Base-by-base conservation (phyloP, 2,329 filamentous ascomycete species). In the Aschersonia sp. region DNA sequence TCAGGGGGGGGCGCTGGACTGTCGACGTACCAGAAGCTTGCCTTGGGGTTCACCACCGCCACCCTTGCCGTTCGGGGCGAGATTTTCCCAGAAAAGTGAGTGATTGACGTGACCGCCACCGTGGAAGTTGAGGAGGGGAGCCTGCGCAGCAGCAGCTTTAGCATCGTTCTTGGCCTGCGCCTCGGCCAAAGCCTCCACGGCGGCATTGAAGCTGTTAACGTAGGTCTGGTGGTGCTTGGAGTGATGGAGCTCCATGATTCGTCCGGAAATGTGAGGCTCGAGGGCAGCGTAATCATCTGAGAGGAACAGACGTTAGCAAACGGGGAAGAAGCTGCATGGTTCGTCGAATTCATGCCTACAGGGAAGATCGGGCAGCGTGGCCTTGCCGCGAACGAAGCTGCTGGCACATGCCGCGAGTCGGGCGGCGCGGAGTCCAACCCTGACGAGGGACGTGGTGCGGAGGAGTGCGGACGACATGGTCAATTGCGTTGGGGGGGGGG, bases 231-330 rank as follows among this genome's bases (percentile, higher is more conserved):
- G 89, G 76, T 95, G 89, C 70, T 89, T 91, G 71, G 78, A 82
- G 78, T 95, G 85, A 75, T 95, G 89, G 44, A 94, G 79, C 72
- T 94, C 86, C 89, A 95, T 95, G 73, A 95, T 95, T 70, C 92
- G 80, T 65, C 85, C 84, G 45, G 84, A 89, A 71, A 95, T 80
- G 61, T 74, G 62, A 46, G 79, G 79, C 72, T 98, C 92, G 59
- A 98, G 88, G 47, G 89, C 92, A 63, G 84, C 87, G 68, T 96
- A 98, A 75, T 96, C 92, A 65, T 97, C 91, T 95, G 55, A 3
- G 29, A 9, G 30, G 6, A 12, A 38, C 35, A 12, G 35, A 38
- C 6, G 35, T 6, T 38, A n/a, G n/a, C n/a, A n/a, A n/a, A n/a
- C n/a, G n/a, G n/a, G 9, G 32, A 31, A 20, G 32, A 31, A 44